Base-by-base conservation (phyloP, 1,284 basidiomycete genomes). In the Fomitopsis schrenkii region DNA sequence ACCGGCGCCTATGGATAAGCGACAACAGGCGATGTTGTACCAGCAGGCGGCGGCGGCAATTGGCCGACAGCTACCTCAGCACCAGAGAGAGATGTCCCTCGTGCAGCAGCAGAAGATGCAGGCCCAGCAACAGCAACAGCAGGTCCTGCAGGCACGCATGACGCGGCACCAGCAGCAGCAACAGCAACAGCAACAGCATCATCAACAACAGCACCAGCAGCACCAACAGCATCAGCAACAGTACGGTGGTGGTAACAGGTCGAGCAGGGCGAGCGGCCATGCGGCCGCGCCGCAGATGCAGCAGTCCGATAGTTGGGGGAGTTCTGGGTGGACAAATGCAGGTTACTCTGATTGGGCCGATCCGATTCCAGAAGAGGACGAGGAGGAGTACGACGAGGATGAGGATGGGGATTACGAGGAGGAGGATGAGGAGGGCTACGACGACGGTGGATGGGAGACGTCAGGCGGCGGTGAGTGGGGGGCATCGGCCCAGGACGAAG, bases 281-380 rank as follows among this genome's bases (percentile, higher is more conserved):
- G 28, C 54, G 58, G 28, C 62, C 6, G 58, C 65, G 15, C 62
- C 62, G 40, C 63, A 58, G 6, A 61, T 67, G 6, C 66, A 67
- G 14, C 65, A 64, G 22, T 62, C 63, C n/a, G 63, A 66, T 15
- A 68, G 62, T 9, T 68, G 63, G 63, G 63, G 61, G 6, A 63
- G 59, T 10, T 42, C 61, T 3, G 57, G 61, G 15, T 62, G 61
- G 61, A 22, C 19, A n/a, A 38, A 12, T 19, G 45, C 60, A 26
- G 66, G 54, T n/a, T 41, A 36, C 15, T 4, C 35, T 17, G 46
- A 68, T 1, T 63, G 68, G 17, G 61, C 64, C 1, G 63, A 63
- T 1, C 64, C 67, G 7, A 68, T 68, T 3, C 64, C 62, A 2
- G 67, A 70, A 52, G 67, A 68, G 38, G 66, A 68, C 26, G 68